Percentiles rank a stretch among this genome's conserved stretches.
Conservation (phyloP, 1,284 basidiomycete genomes). For the Ceratorhiza oryzae-sativae region DNA sequence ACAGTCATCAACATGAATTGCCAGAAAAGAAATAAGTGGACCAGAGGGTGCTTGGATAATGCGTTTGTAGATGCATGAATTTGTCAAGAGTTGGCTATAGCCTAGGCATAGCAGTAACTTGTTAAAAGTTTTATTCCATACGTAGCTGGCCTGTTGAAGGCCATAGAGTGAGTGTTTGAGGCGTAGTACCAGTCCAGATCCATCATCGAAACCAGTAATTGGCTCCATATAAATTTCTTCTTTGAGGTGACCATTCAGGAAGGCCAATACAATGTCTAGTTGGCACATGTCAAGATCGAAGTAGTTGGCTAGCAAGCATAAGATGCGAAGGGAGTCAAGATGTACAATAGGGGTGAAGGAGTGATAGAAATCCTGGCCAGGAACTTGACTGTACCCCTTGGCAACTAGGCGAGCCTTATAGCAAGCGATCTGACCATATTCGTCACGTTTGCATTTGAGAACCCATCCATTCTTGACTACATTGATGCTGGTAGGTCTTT, state of each 20-base stretch:
- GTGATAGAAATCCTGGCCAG: slow-evolving; percentile 48
- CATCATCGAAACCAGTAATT: slow-evolving; percentile 47
- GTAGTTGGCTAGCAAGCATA: slow-evolving; percentile 47
- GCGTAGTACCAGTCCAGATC: slow-evolving; percentile 6
- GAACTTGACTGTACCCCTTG: slow-evolving; percentile 51
- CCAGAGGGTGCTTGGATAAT: background rate
- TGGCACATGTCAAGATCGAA: slow-evolving; percentile 48
- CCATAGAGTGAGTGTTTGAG: slow-evolving; percentile 47
- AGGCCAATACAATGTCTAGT: slow-evolving; percentile 51
- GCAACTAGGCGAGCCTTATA: slow-evolving; percentile 53
- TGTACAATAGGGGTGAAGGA: slow-evolving; percentile 49
- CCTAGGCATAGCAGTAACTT: background rate
- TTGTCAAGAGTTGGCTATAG: background rate
- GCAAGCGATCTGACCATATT: slow-evolving; percentile 45
- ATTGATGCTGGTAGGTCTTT: background rate
- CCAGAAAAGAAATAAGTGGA: background rate
- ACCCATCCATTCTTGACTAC: slow-evolving; percentile 41
- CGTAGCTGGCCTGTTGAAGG: slow-evolving; percentile 45
- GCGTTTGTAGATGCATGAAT: slow-evolving; percentile 2
- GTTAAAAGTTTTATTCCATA: slow-evolving; percentile 36
- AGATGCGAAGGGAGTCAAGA: slow-evolving; percentile 46
- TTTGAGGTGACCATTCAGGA: slow-evolving; percentile 47
- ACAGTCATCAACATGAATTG: slow-evolving; percentile 32
- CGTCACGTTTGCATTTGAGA: slow-evolving; percentile 50
- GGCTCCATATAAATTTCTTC: slow-evolving; percentile 55